A percentile compares a stretch with the other conserved stretches of the same genome.
phyloP scores from a whole-genome alignment of 768 basidiomycete species.

The Tulasnella sp. region DNA sequence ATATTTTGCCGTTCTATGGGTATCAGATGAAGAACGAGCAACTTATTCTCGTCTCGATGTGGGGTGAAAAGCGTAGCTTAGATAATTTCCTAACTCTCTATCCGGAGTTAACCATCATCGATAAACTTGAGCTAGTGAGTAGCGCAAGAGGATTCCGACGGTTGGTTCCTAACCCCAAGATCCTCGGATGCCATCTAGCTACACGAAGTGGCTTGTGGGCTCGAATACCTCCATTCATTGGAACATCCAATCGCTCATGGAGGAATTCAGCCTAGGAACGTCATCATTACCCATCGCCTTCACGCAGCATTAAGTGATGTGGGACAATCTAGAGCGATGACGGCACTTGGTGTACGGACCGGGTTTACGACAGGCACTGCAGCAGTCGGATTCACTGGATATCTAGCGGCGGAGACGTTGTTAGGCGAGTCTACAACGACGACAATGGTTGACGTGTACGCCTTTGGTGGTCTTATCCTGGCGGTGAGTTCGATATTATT shows the following conservation, averaged over 20 bases:
- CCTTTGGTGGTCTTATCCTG: neutral
- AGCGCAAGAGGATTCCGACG: neutral
- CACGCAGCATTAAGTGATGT: neutral
- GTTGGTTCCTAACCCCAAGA: neutral
- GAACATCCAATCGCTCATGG: neutral
- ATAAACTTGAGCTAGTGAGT: neutral
- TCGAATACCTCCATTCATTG: neutral
- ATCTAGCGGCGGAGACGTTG: neutral
- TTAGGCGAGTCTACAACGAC: neutral
- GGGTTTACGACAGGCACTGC: neutral
- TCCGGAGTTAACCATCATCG: neutral
- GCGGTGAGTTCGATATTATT: neutral
- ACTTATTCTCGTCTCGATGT: neutral
- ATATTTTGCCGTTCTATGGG: neutral
- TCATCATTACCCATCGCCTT: neutral
- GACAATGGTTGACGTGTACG: neutral
- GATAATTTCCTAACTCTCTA: neutral
- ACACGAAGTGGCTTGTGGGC: neutral
- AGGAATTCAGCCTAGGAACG: neutral
- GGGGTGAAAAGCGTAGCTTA: neutral
- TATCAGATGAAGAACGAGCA: neutral
- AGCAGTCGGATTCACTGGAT: neutral
- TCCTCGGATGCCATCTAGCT: neutral
- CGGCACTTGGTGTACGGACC: neutral
- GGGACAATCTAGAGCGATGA: neutral